These are phyloP conservation scores for Mimosa bimucronata DNA, from an alignment of 306 rosid species.

Conservation along the genomic window DNA sequence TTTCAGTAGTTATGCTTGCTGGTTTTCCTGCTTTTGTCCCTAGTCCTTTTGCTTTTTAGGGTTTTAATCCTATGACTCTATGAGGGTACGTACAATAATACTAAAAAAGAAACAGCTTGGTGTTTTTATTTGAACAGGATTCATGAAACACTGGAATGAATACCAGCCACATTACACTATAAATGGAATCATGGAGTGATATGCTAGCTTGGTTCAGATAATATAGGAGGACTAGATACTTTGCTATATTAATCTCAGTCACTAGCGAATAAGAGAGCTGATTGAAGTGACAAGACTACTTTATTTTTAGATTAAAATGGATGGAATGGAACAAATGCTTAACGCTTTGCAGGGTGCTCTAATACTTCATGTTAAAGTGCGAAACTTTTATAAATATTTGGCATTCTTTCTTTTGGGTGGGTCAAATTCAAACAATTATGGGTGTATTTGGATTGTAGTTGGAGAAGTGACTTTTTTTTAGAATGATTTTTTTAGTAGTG, in stretches of 20 bases:
- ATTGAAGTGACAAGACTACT: not conserved
- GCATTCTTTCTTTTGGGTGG: not conserved
- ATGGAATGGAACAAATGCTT: not conserved
- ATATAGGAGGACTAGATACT: not conserved
- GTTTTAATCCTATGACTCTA: not conserved
- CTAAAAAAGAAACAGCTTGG: not conserved
- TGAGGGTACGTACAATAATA: not conserved
- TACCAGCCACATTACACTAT: not conserved
- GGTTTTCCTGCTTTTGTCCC: not conserved
- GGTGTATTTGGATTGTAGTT: too few species aligned
- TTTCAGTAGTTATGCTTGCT: constrained; percentile 12
- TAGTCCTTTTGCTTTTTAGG: not conserved
- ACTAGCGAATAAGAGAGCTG: not conserved
- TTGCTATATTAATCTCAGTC: not conserved
- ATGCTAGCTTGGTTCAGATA: not conserved
- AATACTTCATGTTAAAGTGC: not conserved
- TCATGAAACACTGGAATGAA: not conserved
- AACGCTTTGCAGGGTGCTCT: not conserved
- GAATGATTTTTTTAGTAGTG: too few species aligned
- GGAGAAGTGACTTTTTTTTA: too few species aligned
- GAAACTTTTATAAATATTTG: not conserved
- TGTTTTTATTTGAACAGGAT: not conserved
- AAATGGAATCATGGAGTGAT: not conserved
- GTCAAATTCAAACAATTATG: not conserved
- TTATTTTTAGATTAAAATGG: not conserved